Evolutionary conservation across 208 protist species (phyloP).

Genomic region (Leishmania tropica): DNA sequence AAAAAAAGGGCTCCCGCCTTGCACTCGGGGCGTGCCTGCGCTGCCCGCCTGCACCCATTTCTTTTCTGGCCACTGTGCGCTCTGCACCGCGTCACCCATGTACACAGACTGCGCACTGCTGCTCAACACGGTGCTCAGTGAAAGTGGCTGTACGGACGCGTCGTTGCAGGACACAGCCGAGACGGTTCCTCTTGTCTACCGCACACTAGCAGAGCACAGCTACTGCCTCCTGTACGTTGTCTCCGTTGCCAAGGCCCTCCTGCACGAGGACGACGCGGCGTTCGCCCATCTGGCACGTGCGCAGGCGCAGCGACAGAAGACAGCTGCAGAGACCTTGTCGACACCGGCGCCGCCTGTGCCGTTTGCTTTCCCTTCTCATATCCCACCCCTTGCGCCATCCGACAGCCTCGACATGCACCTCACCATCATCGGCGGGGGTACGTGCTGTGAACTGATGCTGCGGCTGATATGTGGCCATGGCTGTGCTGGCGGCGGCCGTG

Average conservation of each 20-base stretch:
- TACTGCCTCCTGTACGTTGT: conserved; percentile 58
- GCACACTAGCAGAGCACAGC: conserved; percentile 62
- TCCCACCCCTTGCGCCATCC: conserved; percentile 33
- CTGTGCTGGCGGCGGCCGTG: conserved; percentile 1
- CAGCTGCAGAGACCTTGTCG: not conserved
- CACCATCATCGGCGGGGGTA: conserved; percentile 66
- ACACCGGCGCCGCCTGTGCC: not conserved
- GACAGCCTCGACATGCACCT: conserved; percentile 55
- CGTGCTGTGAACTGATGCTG: conserved; percentile 42
- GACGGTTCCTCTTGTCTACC: conserved; percentile 59
- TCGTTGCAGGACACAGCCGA: conserved; percentile 42
- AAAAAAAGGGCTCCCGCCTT: not conserved
- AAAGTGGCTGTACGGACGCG: conserved; percentile 55
- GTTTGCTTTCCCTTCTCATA: not conserved
- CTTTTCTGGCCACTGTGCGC: conserved; percentile 13
- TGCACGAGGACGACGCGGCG: conserved; percentile 53
- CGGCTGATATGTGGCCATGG: conserved; percentile 8
- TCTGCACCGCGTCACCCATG: conserved; percentile 24
- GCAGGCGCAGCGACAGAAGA: conserved; percentile 32
- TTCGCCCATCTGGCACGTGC: conserved; percentile 51
- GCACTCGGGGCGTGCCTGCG: not conserved
- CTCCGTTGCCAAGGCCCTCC: conserved; percentile 48
- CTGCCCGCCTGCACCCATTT: not conserved
- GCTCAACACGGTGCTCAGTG: conserved; percentile 52
- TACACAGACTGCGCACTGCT: conserved; percentile 48